Evolutionary conservation across 140 eudicot genomes (phyloP).

Genomic region (Ambrosia hybrid): DNA sequence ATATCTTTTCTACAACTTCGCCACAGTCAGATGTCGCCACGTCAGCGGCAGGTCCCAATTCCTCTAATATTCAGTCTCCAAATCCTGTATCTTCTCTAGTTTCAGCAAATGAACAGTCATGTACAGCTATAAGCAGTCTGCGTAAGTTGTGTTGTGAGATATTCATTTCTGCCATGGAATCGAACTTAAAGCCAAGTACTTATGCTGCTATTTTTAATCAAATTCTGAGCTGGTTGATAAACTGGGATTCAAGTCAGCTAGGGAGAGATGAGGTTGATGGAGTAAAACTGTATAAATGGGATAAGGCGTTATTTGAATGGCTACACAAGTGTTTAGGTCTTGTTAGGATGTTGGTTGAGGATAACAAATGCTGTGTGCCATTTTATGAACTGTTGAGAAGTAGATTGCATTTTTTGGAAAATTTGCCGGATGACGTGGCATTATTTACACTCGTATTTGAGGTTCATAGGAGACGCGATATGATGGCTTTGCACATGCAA

Average conservation of each 20-base stretch:
- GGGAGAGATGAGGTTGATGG: conserved; percentile 45
- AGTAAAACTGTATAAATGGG: conserved; percentile 50
- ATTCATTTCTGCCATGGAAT: conserved; percentile 48
- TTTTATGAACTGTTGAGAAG: conserved; percentile 76
- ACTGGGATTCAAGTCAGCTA: conserved; percentile 66
- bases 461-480: conserved; percentile 75
- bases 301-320: conserved; percentile 47
- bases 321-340: conserved; percentile 70
- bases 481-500: conserved; percentile 80
- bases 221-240: conserved; percentile 72
- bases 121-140: conserved; percentile 56
- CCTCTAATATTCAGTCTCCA: conserved; percentile 57
- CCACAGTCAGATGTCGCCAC: conserved; percentile 11
- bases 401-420: conserved; percentile 71
- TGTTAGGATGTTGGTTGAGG: conserved; percentile 67
- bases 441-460: conserved; percentile 75
- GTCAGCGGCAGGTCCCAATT: conserved; percentile 36
- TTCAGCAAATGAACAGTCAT: conserved; percentile 62
- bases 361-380: conserved; percentile 74
- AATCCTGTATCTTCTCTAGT: conserved; percentile 70
- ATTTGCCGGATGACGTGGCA: conserved; percentile 74
- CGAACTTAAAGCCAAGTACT: conserved; percentile 67
- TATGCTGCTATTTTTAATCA: conserved; percentile 65
- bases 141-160: conserved; percentile 82
- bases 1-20: background rate